A percentile compares a stretch with the other conserved stretches of the same genome.
Evolutionary conservation across 495 filamentous ascomycete genomes (phyloP).

Genomic region (Pseudomonodictys pantanalensis): DNA sequence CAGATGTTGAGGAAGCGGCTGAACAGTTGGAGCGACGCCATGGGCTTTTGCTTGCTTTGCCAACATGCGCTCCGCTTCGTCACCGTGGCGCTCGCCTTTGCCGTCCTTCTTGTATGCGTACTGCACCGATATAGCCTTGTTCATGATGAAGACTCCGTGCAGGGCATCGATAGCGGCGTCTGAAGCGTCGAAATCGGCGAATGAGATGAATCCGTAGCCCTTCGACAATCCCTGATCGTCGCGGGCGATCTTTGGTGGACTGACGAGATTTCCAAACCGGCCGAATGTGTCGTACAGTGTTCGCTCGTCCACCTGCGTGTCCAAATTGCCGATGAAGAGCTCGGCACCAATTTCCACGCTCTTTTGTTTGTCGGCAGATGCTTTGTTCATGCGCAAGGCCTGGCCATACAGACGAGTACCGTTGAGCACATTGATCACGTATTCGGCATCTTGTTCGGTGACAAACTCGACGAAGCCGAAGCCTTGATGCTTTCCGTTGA

Average conservation of each 20-base stretch:
- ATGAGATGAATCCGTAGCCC: conserved; percentile 96
- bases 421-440: conserved; percentile 96
- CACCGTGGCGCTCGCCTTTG: conserved; percentile 93
- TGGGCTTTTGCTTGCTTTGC: conserved; percentile 91
- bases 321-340: conserved; percentile 94
- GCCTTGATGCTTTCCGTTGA: conserved; percentile 93
- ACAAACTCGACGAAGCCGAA: conserved; percentile 99
- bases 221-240: conserved; percentile 90
- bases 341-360: conserved; percentile 94
- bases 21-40: conserved; percentile 74
- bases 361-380: conserved; percentile 94
- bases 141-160: conserved; percentile 96
- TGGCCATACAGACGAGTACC: conserved; percentile 90
- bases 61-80: conserved; percentile 88
- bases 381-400: conserved; percentile 95
- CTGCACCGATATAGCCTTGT: conserved; percentile 91
- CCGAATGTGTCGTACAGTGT: conserved; percentile 96
- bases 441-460: conserved; percentile 93
- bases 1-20: conserved; percentile 53
- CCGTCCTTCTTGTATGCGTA: conserved; percentile 99
- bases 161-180: conserved; percentile 89
- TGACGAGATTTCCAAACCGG: conserved; percentile 82
- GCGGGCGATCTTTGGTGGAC: conserved; percentile 87
- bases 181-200: conserved; percentile 88
- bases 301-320: conserved; percentile 93